Evolutionary conservation across 2,329 filamentous ascomycete genomes (phyloP).

Genomic region (Ceratocystis smalleyi): DNA sequence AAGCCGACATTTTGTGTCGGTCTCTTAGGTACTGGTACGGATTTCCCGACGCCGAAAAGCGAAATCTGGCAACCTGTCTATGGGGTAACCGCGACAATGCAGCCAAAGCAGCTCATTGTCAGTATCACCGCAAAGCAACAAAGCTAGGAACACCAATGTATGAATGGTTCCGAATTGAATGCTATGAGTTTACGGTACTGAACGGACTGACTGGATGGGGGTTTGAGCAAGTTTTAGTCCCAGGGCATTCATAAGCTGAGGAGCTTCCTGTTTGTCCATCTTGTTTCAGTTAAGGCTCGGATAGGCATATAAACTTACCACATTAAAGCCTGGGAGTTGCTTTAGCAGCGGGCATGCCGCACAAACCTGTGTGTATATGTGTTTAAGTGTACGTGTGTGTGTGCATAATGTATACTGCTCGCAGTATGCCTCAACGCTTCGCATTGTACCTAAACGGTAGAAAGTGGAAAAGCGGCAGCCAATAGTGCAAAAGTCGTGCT

Average conservation of each 20-base stretch:
- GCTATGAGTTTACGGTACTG: conserved; percentile 50
- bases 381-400: neutral
- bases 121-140: conserved; percentile 49
- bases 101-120: conserved; percentile 40
- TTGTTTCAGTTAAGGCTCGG: neutral
- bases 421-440: too few relatives aligned
- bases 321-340: neutral
- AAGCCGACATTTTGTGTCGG: neutral
- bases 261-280: too few relatives aligned
- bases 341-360: too few relatives aligned
- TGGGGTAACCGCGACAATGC: conserved; percentile 48
- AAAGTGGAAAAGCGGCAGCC: neutral
- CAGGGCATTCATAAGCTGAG: neutral
- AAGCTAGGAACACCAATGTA: conserved; percentile 47
- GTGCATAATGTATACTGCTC: neutral
- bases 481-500: conserved; percentile 4
- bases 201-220: conserved; percentile 49
- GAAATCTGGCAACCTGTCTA: conserved; percentile 69
- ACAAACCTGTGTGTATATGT: too few relatives aligned
- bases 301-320: neutral
- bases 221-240: conserved; percentile 1
- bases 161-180: conserved; percentile 54
- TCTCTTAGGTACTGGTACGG: conserved; percentile 69
- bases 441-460: too few relatives aligned
- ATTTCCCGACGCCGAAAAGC: conserved; percentile 47